phyloP scores from a whole-genome alignment of 2,329 filamentous ascomycete species.

The Beauveria varroae region DNA sequence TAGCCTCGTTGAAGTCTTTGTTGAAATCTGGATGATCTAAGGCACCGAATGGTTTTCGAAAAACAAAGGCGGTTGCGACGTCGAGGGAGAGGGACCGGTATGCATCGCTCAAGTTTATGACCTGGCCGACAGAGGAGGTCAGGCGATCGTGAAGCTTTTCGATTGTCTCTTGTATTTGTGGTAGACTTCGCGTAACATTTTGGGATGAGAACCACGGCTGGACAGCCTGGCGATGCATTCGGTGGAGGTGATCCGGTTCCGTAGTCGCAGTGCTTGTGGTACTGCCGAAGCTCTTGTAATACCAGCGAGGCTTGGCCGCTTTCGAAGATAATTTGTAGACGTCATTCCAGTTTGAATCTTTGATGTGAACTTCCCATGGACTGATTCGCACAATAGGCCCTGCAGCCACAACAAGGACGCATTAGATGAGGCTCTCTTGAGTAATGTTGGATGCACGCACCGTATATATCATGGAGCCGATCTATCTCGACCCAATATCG shows the following conservation, averaged over 20 bases:
- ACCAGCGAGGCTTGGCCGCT: not conserved
- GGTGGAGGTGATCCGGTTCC: not conserved
- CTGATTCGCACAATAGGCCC: not conserved
- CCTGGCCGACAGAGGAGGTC: not conserved
- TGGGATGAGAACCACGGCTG: not conserved
- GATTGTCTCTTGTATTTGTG: not conserved
- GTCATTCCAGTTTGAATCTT: not conserved
- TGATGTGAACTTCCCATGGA: slow-evolving; percentile 3
- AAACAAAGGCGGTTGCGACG: not conserved
- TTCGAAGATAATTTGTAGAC: not conserved
- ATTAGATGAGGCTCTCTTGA: not conserved
- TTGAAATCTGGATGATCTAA: not conserved
- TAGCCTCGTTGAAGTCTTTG: not conserved
- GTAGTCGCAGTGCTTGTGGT: not conserved
- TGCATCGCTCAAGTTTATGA: not conserved
- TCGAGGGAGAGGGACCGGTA: not conserved
- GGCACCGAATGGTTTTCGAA: not conserved
- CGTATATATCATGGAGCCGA: not conserved
- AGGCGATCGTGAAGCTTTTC: not conserved
- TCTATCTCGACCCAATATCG: slow-evolving; percentile 5
- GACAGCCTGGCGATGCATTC: not conserved
- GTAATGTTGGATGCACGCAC: not conserved
- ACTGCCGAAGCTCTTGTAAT: not conserved
- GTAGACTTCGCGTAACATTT: not conserved
- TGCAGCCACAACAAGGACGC: not conserved